Evolutionary conservation across 768 basidiomycete genomes (phyloP), one percentile per base, ranked within the genome.

Genomic region (Auriscalpium microsporum): DNA sequence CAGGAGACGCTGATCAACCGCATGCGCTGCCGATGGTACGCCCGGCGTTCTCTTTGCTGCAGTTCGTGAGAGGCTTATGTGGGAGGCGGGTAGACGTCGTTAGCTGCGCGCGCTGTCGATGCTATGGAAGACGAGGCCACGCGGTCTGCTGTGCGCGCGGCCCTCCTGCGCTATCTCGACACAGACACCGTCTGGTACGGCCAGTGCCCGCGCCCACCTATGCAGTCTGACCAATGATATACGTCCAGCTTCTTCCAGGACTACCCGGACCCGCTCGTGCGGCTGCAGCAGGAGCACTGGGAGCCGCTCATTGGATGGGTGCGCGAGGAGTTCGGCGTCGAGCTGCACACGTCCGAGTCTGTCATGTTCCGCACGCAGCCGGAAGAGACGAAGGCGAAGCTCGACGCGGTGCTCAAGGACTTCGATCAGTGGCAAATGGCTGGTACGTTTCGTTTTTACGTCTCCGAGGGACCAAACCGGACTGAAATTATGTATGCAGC

Each of bases 121-220:
- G 78, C 80, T 1, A 75, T 94, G 62, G 65, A 72, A 16, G 79
- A 89, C 52, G 71, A 77, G 50, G 64, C 68, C 21, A 80, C 80
- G 16, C 76, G 86, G 28, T 64, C 67, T 14, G 78, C 88, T 54
- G 87, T 94, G 17, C 78, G 81, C 36, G 75, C 78, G 23, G 77
- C 83, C 10, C 70, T 98, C 45, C 70, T 96, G 45, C 80, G 82
- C 55, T 98, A 96, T 70, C 72, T 98, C 34, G 90, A 96, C 65
- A 97, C 95, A 2, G 96, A 99, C 68, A 93, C 96, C 1, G 80
- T 96, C 57, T 93, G 90, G 92, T 90, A 57, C 54, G 73, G 65
- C 8, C 38, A 47, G 52, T 21, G 36, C 37, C 28, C 14, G 10
- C 14, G 35, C 35, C 19, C 52, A 51, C 45, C 10, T 19, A 52